A percentile compares a stretch with the other conserved stretches of the same genome.
Evolutionary conservation across 2,329 filamentous ascomycete species (phyloP).

Genomic region (Diplodia corticola): DNA sequence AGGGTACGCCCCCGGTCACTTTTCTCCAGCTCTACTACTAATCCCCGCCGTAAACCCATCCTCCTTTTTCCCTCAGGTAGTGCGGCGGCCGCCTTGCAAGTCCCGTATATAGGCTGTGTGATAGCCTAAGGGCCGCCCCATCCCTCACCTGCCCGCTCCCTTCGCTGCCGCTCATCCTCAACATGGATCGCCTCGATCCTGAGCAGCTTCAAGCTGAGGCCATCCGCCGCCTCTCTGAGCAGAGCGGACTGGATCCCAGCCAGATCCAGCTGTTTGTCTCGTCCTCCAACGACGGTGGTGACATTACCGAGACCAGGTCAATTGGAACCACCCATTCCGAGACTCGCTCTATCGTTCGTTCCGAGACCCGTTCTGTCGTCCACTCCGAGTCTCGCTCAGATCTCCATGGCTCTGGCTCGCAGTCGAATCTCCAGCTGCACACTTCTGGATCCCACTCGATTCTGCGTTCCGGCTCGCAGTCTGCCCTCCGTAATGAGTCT

Average conservation of each 20-base stretch:
- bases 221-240: slow-evolving; percentile 11
- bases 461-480: background rate
- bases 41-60: slow-evolving; percentile 9
- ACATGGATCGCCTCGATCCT: slow-evolving; percentile 17
- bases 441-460: background rate
- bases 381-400: slow-evolving; percentile 14
- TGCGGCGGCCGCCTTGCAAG: background rate
- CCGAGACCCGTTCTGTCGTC: background rate
- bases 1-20: slow-evolving; percentile 9
- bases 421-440: slow-evolving; percentile 1
- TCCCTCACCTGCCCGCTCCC: background rate
- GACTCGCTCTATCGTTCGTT: slow-evolving; percentile 7
- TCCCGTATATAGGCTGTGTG: background rate
- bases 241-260: background rate
- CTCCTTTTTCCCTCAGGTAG: slow-evolving; percentile 2
- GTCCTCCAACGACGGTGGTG: background rate
- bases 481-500: slow-evolving; percentile 2
- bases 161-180: background rate
- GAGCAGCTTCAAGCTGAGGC: slow-evolving; percentile 16
- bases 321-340: slow-evolving; percentile 1
- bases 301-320: background rate
- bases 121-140: background rate
- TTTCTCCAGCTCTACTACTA: background rate
- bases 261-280: background rate
- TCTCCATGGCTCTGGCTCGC: background rate